These are phyloP conservation scores for Zygotorulaspora florentina DNA, from an alignment of 805 yeast species.

Conservation along the genomic window DNA sequence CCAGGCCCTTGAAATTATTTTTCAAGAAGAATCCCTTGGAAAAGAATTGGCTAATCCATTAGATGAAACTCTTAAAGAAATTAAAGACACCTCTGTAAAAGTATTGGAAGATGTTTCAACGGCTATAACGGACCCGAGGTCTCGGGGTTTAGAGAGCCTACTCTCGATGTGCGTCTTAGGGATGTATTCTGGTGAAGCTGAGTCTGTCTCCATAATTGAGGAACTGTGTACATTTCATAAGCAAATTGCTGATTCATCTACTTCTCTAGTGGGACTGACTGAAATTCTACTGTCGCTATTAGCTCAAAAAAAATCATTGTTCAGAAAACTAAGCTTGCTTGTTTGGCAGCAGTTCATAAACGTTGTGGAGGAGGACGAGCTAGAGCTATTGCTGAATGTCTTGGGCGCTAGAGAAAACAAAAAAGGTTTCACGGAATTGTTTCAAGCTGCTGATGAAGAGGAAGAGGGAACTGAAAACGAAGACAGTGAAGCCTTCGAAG, in stretches of 20 bases:
- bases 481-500: constrained; percentile 30
- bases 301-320: constrained; percentile 52
- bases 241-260: constrained; percentile 32
- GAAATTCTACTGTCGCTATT: constrained; percentile 57
- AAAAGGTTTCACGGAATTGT: constrained; percentile 72
- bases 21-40: constrained; percentile 24
- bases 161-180: constrained; percentile 75
- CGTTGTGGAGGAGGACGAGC: constrained; percentile 42
- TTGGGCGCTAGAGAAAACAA: constrained; percentile 67
- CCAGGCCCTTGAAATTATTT: constrained; percentile 42
- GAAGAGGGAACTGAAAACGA: constrained; percentile 37
- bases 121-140: constrained; percentile 33
- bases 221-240: constrained; percentile 52
- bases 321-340: constrained; percentile 52
- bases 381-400: constrained; percentile 51
- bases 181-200: constrained; percentile 69
- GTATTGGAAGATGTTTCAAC: constrained; percentile 42
- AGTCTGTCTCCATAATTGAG: constrained; percentile 66
- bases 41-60: constrained; percentile 39
- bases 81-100: constrained; percentile 47
- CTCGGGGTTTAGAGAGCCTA: constrained; percentile 68
- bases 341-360: constrained; percentile 56
- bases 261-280: constrained; percentile 47
- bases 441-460: constrained; percentile 56
- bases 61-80: constrained; percentile 53